Percentiles rank a stretch among this genome's conserved stretches.
Conservation (phyloP, 352 stramenopile genomes). For the Globisporangium apiculatum region DNA sequence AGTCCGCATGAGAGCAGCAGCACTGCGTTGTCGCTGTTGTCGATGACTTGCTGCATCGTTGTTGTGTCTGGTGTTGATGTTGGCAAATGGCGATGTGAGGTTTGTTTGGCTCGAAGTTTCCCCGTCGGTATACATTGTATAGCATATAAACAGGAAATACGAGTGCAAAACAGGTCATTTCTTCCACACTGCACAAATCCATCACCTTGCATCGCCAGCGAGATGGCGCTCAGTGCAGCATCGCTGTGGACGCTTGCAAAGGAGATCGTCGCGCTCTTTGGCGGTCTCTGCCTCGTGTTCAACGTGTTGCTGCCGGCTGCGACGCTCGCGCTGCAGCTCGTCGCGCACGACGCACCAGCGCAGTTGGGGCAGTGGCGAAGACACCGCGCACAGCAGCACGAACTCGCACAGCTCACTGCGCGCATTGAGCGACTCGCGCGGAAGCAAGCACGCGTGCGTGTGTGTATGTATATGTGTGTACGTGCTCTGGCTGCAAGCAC, state of each 20-base stretch:
- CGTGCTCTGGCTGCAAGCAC: not conserved
- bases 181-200: not conserved
- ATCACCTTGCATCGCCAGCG: too few relatives aligned
- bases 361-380: constrained; percentile 33
- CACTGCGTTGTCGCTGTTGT: constrained; percentile 5
- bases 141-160: too few relatives aligned
- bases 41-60: not conserved
- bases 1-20: constrained; percentile 60
- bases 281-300: constrained; percentile 33
- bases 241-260: constrained; percentile 15
- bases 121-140: too few relatives aligned
- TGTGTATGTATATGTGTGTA: not conserved
- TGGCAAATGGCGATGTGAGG: too few relatives aligned
- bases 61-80: not conserved
- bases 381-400: constrained; percentile 29
- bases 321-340: constrained; percentile 20
- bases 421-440: constrained; percentile 22
- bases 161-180: too few relatives aligned
- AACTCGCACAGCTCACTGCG: constrained; percentile 26
- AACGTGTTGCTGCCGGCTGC: constrained; percentile 31
- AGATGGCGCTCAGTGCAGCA: not conserved
- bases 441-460: not conserved
- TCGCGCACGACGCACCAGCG: constrained; percentile 21
- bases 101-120: too few relatives aligned
- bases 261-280: constrained; percentile 39